A percentile compares a stretch with the other conserved stretches of the same genome.
These are phyloP conservation scores for Pythium periplocum DNA, from an alignment of 352 stramenopile species.

Conservation along the genomic window DNA sequence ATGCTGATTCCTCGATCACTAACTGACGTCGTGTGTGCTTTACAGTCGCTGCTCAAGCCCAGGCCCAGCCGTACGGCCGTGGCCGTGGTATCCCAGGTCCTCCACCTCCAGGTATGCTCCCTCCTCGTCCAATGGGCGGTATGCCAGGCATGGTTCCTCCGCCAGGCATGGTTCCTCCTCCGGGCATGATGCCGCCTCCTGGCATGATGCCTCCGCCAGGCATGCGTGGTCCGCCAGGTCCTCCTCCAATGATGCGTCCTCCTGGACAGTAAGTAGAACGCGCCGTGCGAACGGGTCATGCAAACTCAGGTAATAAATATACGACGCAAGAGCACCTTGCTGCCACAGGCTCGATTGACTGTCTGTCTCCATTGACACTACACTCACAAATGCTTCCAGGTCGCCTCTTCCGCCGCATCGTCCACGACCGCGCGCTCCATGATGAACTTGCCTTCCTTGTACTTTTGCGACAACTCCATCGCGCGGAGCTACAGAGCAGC, in stretches of 20 bases:
- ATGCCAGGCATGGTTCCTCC: conserved; percentile 68
- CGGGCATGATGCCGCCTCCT: conserved; percentile 73
- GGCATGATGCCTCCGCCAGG: conserved; percentile 74
- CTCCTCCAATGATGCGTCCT: conserved; percentile 62
- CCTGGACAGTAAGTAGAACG: conserved; percentile 57
- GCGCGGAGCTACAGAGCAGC: conserved; percentile 45
- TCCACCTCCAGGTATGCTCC: conserved; percentile 49
- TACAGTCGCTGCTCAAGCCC: conserved; percentile 71
- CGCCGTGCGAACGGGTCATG: background rate
- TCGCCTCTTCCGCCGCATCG: conserved; percentile 44
- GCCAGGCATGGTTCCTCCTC: conserved; percentile 55
- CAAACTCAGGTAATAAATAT: conserved; percentile 7
- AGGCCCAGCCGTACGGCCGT: conserved; percentile 74
- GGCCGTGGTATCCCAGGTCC: conserved; percentile 65
- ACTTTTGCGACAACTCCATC: conserved; percentile 77
- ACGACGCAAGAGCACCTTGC: background rate
- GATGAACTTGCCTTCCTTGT: conserved; percentile 85
- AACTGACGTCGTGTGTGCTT: conserved; percentile 7
- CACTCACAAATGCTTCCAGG: no score
- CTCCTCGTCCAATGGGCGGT: conserved; percentile 52
- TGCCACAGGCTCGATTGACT: no score
- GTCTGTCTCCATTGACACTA: no score
- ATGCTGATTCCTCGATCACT: conserved; percentile 10
- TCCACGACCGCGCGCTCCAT: conserved; percentile 73
- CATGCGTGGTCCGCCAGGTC: conserved; percentile 54